Evolutionary conservation across 768 basidiomycete genomes (phyloP), one percentile per base, ranked within the genome.

Genomic region (Leccinum obscurum): DNA sequence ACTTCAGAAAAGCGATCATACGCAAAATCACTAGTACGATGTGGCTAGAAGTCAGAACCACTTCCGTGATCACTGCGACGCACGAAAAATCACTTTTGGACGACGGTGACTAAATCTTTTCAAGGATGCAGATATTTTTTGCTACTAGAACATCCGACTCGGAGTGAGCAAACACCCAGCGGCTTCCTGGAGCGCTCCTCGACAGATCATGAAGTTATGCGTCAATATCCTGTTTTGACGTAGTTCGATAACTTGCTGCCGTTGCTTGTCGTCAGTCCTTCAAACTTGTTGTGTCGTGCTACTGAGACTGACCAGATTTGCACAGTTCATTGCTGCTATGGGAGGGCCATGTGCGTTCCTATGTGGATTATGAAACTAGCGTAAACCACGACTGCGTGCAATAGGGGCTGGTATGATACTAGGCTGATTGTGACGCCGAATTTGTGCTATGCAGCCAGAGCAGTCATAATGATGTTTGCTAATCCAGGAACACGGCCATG

Each of bases 41-140:
- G 58, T 52, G 48, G 44, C 37, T 59, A 39, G 44, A 59, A 50
- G 11, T 34, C 4, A 54, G 39, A 37, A 20, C 52, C 46, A 65
- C 50, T 10, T 39, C 11, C 28, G 28, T 30, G 28, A 30, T 30
- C 28, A 30, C 57, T 49, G 44, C 56, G 32, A 34, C 24, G 54
- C 62, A 54, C 50, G 54, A 35, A 26, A 1, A 37, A 20, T 13
- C 34, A 35, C 34, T 15, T 48, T 17, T 41, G 53, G n/a, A 10
- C 20, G n/a, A 57, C 15, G 1, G 10, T 8, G 30, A 41, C 20
- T 24, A n/a, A 52, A 17, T 37, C 17, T 24, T 46, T 54, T 30
- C 51, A 55, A 60, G 61, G 20, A 34, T 60, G 20, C 57, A 57
- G 10, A 22, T 54, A 30, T 54, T 54, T 46, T 58, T 66, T 20